Evolutionary conservation across 371 early-diverging fungal genomes (phyloP), one percentile per base, ranked within the genome.

Genomic region (Rhizopus stolonifer): DNA sequence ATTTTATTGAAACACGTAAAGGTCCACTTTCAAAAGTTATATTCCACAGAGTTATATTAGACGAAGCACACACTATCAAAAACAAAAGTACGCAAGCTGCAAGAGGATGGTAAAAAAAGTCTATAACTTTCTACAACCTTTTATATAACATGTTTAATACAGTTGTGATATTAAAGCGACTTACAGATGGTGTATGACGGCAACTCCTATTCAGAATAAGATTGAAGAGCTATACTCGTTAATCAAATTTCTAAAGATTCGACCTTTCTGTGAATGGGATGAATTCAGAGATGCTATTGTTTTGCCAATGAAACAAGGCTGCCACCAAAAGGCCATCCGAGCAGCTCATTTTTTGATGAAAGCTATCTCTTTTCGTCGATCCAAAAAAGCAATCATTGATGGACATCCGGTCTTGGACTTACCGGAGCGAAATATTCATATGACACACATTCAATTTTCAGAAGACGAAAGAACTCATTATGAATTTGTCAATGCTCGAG

Each of bases 21-120:
- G 64, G 64, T 18, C 54, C 58, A 1, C 29, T 77, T 21, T 26
- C 52, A 13, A 45, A 49, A 13, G 22, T 57, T 0, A 62, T 58
- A 14, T 85, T 74, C 43, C 77, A 84, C 33, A 50, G 67, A 19
- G 54, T 93, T 36, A 79, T 95, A 18, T 61, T 95, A 25, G 96
- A 96, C 61, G 96, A 96, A 69, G 94, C 94, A 0, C 96, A 96
- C 59, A 61, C 79, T 4, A 89, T 96, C 45, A 89, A 90, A 58
- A 93, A 93, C 67, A 69, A 71, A 18, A 58, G 58, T 13, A 91
- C 94, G 2, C 62, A 69, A 17, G 57, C 78, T 14, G 83, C 88
- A 0, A 55, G 61, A 52, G 87, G 85, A 10, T 84, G 75, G 64
- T 70, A 64, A 48, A 33, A 26, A 14, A 23, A 22, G 29, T 43